Evolutionary conservation across 225 moss, liverwort and hornwort genomes (phyloP), one percentile per base, ranked within the genome.

Genomic region (Takakia lepidozioides): DNA sequence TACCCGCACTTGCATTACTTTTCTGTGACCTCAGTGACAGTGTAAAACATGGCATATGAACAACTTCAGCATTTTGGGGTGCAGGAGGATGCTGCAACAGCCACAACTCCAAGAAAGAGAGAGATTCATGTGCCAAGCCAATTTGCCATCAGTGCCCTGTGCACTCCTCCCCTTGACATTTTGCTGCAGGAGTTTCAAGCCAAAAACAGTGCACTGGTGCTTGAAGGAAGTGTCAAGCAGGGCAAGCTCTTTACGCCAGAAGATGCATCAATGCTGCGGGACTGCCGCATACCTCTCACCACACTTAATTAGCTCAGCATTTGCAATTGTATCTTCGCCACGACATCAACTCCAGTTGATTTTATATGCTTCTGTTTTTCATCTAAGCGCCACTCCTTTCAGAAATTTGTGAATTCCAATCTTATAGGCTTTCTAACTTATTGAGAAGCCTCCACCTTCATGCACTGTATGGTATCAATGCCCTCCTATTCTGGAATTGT

Each of bases 71-170:
- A 34, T 0, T 16, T 29, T 19, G 9, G 16, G 19, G 14, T 41
- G 53, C 82, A 90, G 95, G 90, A 78, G 63, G 95, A 95, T 34
- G 39, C 73, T 28, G 52, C 82, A 9, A 84, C 90, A 32, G 84
- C 86, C 34, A 65, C 66, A 3, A 90, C 95, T 18, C 90, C 95
- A 17, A 71, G 79, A 20, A 95, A 78, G 45, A 87, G 89, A 65
- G 38, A 59, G 2, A 71, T 90, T 26, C 40, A 62, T n/a, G 76
- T 95, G 34, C 84, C 95, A 24, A 75, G 65, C 25, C 60, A 72
- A 38, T 63, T 63, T 19, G 82, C 83, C 11, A 85, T 95, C 50
- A 65, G 52, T 21, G 69, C 80, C 7, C 51, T 95, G 67, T 84
- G 95, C 52, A 77, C 90, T 37, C 84, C 90, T 9, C 74, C 86